Percentiles rank a stretch among this genome's conserved stretches.
Evolutionary conservation across 768 basidiomycete genomes (phyloP).

Genomic region (Chalciporus piperatus): DNA sequence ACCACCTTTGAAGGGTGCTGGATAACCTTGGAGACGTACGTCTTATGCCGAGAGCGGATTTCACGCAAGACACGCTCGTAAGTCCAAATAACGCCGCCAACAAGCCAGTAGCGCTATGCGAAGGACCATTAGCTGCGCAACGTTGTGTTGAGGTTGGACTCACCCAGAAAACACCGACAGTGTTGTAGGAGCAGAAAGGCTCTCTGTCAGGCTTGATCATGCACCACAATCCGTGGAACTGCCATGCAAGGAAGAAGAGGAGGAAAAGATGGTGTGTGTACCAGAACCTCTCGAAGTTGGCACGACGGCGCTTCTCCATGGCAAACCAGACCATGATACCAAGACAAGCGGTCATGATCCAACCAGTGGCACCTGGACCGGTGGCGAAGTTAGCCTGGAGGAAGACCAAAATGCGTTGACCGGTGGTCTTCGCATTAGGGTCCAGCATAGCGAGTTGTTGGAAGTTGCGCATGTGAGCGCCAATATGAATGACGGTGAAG

Average conservation of each 20-base stretch:
- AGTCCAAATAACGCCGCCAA: slow-evolving; percentile 85
- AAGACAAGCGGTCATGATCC: slow-evolving; percentile 80
- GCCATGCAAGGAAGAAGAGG: slow-evolving; percentile 91
- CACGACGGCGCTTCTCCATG: slow-evolving; percentile 71
- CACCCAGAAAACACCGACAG: slow-evolving; percentile 95
- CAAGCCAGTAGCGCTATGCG: slow-evolving; percentile 80
- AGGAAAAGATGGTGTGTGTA: slow-evolving; percentile 88
- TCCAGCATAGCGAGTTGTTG: slow-evolving; percentile 58
- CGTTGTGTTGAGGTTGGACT: slow-evolving; percentile 22
- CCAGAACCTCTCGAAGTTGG: slow-evolving; percentile 88
- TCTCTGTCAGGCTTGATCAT: slow-evolving; percentile 91
- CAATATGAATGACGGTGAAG: slow-evolving; percentile 71
- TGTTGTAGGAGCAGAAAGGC: slow-evolving; percentile 82
- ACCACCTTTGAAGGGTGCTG: slow-evolving; percentile 93
- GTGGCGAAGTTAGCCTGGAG: slow-evolving; percentile 76
- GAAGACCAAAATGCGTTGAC: slow-evolving; percentile 65
- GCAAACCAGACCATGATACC: slow-evolving; percentile 84
- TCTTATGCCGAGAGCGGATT: slow-evolving; percentile 84
- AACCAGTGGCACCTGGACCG: slow-evolving; percentile 80
- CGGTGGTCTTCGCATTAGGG: slow-evolving; percentile 49
- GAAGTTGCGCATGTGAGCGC: slow-evolving; percentile 88
- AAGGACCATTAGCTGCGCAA: slow-evolving; percentile 4
- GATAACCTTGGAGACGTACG: slow-evolving; percentile 92
- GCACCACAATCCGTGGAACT: slow-evolving; percentile 95
- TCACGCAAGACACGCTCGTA: slow-evolving; percentile 89